Evolutionary conservation across 306 rosid species (phyloP).

Genomic region (Trifolium dubium): DNA sequence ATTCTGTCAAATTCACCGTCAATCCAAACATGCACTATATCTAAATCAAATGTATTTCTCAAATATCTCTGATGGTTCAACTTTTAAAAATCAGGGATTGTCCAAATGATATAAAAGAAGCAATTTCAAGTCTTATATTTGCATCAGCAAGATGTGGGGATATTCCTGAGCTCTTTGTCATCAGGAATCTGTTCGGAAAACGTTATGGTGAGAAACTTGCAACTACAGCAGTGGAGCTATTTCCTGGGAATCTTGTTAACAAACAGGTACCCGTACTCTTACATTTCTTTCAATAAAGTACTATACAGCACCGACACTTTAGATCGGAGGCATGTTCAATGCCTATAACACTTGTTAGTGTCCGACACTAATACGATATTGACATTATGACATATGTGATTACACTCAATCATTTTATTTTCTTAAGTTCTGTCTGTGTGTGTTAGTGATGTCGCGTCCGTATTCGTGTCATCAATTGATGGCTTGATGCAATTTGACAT

Average conservation of each 20-base stretch:
- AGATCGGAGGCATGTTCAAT: not conserved
- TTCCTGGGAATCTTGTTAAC: slow-evolving; percentile 78
- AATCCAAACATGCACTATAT: not conserved
- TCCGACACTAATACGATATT: not conserved
- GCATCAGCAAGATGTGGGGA: slow-evolving; percentile 94
- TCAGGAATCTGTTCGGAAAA: slow-evolving; percentile 70
- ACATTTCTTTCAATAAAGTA: not conserved
- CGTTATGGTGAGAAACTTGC: slow-evolving; percentile 71
- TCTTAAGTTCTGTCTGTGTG: not conserved
- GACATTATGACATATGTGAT: no score
- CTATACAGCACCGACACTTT: not conserved
- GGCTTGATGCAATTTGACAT: not conserved
- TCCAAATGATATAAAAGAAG: slow-evolving; percentile 84
- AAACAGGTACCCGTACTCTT: slow-evolving; percentile 64
- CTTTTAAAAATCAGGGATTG: slow-evolving; percentile 48
- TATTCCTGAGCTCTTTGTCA: slow-evolving; percentile 76
- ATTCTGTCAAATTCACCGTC: not conserved
- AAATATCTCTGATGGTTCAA: slow-evolving; percentile 3
- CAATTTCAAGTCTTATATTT: slow-evolving; percentile 80
- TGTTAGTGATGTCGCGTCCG: not conserved
- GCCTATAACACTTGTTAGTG: not conserved
- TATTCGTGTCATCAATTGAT: not conserved
- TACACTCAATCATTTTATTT: not conserved
- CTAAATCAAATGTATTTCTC: not conserved
- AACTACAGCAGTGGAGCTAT: slow-evolving; percentile 60